Base-by-base conservation (phyloP, 805 yeast genomes). In the Tetrapisispora taiwanensis region DNA sequence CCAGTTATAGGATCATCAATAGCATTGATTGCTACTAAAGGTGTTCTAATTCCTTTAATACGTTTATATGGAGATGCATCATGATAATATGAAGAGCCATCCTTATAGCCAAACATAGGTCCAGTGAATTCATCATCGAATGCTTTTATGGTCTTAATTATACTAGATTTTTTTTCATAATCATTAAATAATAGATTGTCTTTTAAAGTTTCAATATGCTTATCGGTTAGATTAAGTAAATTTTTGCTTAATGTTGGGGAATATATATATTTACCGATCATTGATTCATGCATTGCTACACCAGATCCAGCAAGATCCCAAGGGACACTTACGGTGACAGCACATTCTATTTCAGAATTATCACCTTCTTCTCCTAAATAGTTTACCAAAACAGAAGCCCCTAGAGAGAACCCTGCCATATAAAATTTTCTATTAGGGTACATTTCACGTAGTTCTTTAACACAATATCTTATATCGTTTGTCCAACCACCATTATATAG, bases 321-420 rank as follows among this genome's bases (percentile, higher is more conserved):
- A 1, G 94, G 90, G 44, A 71, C 68, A 33, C 82, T 79, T 7
- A 84, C 71, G 4, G 78, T 68, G 34, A 74, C 69, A 1, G 84
- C 88, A 22, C 81, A 77, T 28, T 67, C 66, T 31, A 78, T 57
- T 15, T 65, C 63, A 7, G 62, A 47, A n/a, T 67, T 55, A 1
- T 65, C 71, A 10, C 74, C 76, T 51, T 78, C 79, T 54, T 76
- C 81, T 9, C 88, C 90, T 18, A 85, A 58, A 59, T 79, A 85
- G 56, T 85, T 86, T 26, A 83, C 72, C 47, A 84, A 66, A 28
- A 85, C 71, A 3, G 80, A 72, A 0, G 83, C 89, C 2, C 95
- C 95, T 43, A 85, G 71, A n/a, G 89, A 81, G 55, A 80, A 81
- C 3, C 95, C 95, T n/a, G 76, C 77, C 28, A 80, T 72, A 55